A percentile compares a stretch with the other conserved stretches of the same genome.
phyloP scores from a whole-genome alignment of 352 stramenopile species.

The Phytophthora gonapodyides region DNA sequence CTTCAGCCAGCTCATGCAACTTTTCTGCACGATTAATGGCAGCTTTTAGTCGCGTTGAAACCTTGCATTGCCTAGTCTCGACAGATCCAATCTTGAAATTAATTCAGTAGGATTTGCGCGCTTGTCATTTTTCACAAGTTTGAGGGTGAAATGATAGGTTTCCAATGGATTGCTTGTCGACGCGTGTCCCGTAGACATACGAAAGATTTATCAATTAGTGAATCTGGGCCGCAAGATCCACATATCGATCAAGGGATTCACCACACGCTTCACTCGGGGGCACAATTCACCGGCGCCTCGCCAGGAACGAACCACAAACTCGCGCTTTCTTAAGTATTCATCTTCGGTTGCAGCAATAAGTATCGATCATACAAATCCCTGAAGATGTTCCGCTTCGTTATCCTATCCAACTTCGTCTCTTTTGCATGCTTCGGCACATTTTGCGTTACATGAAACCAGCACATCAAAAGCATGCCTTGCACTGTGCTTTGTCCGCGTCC shows the following conservation, averaged over 20 bases:
- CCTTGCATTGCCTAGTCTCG: neutral
- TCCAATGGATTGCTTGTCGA: conserved; percentile 3
- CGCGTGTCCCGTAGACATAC: neutral
- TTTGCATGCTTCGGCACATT: neutral
- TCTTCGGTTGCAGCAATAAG: neutral
- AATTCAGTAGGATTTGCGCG: neutral
- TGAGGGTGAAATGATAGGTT: conserved; percentile 1
- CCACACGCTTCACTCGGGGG: too few relatives aligned
- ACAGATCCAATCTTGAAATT: neutral
- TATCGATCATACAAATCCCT: conserved; percentile 6
- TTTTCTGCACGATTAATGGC: neutral
- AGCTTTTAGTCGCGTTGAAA: neutral
- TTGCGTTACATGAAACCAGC: conserved; percentile 3
- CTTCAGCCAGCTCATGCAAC: neutral
- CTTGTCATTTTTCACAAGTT: conserved; percentile 2
- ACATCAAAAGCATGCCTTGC: conserved; percentile 8
- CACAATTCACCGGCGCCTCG: too few relatives aligned
- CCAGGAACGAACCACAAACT: neutral
- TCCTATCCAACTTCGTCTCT: neutral
- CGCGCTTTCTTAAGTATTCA: neutral
- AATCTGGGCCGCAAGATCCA: too few relatives aligned
- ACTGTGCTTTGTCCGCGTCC: neutral
- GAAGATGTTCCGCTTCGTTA: neutral
- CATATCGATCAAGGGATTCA: too few relatives aligned
- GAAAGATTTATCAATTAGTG: too few relatives aligned